Conservation (phyloP, 768 basidiomycete species). For the Tricholoma furcatifolium region DNA sequence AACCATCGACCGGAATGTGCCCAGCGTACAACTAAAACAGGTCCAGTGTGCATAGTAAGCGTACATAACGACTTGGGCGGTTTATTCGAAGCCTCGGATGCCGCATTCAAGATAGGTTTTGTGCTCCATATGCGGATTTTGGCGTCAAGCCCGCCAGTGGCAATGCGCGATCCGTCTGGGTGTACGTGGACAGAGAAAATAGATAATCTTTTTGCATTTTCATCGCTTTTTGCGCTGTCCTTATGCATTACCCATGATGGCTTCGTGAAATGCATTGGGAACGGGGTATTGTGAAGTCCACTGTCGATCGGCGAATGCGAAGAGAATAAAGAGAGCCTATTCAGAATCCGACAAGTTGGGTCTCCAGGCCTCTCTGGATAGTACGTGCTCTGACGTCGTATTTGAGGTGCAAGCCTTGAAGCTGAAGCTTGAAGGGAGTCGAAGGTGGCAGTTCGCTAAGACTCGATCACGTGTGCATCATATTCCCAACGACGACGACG, state of each 20-base stretch:
- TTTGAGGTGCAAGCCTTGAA: too few species aligned
- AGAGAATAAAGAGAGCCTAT: too few species aligned
- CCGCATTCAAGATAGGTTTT: conserved; percentile 82
- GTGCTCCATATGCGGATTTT: conserved; percentile 98
- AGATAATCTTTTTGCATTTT: conserved; percentile 64
- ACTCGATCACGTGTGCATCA: too few species aligned
- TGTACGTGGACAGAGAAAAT: conserved; percentile 95
- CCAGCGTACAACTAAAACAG: conserved; percentile 91
- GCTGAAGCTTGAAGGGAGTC: too few species aligned
- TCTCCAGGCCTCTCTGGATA: too few species aligned
- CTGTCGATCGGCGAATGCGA: too few species aligned
- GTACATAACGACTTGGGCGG: conserved; percentile 90
- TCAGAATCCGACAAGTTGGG: too few species aligned
- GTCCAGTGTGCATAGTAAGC: conserved; percentile 90
- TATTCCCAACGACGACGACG: too few species aligned
- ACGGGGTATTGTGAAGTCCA: background rate
- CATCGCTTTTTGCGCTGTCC: conserved; percentile 66
- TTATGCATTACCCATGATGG: conserved; percentile 86
- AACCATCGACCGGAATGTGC: conserved; percentile 91
- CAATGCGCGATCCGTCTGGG: conserved; percentile 92
- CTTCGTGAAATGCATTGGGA: conserved; percentile 79
- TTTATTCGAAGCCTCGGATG: conserved; percentile 62
- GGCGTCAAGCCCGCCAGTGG: conserved; percentile 95
- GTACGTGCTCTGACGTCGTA: too few species aligned
- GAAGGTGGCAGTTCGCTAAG: too few species aligned